These are phyloP conservation scores for Calonectria hongkongensis DNA, from an alignment of 2,329 filamentous ascomycete species.

Conservation along the genomic window DNA sequence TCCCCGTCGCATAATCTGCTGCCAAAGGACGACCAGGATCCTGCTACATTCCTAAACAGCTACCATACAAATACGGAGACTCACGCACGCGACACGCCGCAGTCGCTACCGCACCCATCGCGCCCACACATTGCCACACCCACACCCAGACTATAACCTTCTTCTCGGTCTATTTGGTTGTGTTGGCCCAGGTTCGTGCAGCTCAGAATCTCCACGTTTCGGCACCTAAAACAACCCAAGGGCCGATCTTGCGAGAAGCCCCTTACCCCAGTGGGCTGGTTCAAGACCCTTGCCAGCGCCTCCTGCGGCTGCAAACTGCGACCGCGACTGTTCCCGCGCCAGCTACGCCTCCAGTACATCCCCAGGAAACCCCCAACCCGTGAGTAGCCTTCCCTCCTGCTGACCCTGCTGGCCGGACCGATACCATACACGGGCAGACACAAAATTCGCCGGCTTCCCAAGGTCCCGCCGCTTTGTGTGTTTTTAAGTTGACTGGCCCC, in stretches of 20 bases:
- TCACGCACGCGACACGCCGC: conserved; percentile 39
- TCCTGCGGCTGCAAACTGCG: conserved; percentile 28
- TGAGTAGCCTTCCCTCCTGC: conserved; percentile 23
- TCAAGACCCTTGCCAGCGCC: conserved; percentile 29
- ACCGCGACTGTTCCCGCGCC: conserved; percentile 32
- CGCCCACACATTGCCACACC: conserved; percentile 16
- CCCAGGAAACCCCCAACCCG: neutral
- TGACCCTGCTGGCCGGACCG: conserved; percentile 9
- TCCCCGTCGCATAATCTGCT: conserved; percentile 47
- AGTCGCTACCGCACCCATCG: conserved; percentile 18
- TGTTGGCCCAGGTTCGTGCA: conserved; percentile 25
- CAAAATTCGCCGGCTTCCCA: conserved; percentile 24
- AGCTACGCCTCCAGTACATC: conserved; percentile 28
- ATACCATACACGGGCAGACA: conserved; percentile 17
- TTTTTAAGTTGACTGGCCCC: conserved; percentile 38
- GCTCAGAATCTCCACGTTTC: conserved; percentile 29
- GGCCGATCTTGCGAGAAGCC: conserved; percentile 21
- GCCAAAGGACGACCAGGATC: conserved; percentile 46
- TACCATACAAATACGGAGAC: conserved; percentile 46
- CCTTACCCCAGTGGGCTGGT: conserved; percentile 16
- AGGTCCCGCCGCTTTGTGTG: conserved; percentile 34
- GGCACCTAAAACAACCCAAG: conserved; percentile 24
- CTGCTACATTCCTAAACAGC: conserved; percentile 53
- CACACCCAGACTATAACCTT: conserved; percentile 8
- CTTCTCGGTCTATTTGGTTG: conserved; percentile 20